A percentile compares a stretch with the other conserved stretches of the same genome.
phyloP scores from a whole-genome alignment of 2,329 filamentous ascomycete genomes.

The Teratosphaeria gauchensis region DNA sequence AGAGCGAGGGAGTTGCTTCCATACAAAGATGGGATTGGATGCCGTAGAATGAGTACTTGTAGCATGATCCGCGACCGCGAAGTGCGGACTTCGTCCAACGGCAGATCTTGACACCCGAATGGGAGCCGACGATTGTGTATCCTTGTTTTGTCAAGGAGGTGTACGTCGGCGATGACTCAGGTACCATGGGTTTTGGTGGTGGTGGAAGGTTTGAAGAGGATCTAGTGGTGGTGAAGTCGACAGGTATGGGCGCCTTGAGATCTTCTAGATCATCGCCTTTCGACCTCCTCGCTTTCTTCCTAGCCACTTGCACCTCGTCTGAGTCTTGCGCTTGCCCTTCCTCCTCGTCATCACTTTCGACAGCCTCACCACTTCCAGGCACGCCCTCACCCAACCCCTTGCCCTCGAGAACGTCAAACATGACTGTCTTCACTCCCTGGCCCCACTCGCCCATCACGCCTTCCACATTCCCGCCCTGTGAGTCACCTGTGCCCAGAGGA shows the following conservation, averaged over 20 bases:
- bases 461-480: conserved; percentile 55
- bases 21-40: conserved; percentile 96
- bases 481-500: conserved; percentile 79
- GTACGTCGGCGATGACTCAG: conserved; percentile 80
- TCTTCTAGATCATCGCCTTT: conserved; percentile 75
- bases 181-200: conserved; percentile 81
- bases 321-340: conserved; percentile 30
- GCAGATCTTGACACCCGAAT: conserved; percentile 95
- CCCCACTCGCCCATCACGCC: conserved; percentile 68
- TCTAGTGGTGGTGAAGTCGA: conserved; percentile 74
- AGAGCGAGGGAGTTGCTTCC: conserved; percentile 92
- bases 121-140: conserved; percentile 88
- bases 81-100: conserved; percentile 97
- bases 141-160: conserved; percentile 88
- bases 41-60: conserved; percentile 96
- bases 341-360: conserved; percentile 75
- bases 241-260: conserved; percentile 55
- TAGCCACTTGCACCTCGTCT: conserved; percentile 19
- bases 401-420: conserved; percentile 48
- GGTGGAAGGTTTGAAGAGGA: conserved; percentile 36
- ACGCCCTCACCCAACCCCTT: conserved; percentile 56
- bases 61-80: conserved; percentile 86
- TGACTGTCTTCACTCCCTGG: conserved; percentile 59
- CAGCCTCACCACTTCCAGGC: conserved; percentile 68
- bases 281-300: conserved; percentile 22